Evolutionary conservation across 2,329 filamentous ascomycete species (phyloP).

Genomic region (Nemania sp.): DNA sequence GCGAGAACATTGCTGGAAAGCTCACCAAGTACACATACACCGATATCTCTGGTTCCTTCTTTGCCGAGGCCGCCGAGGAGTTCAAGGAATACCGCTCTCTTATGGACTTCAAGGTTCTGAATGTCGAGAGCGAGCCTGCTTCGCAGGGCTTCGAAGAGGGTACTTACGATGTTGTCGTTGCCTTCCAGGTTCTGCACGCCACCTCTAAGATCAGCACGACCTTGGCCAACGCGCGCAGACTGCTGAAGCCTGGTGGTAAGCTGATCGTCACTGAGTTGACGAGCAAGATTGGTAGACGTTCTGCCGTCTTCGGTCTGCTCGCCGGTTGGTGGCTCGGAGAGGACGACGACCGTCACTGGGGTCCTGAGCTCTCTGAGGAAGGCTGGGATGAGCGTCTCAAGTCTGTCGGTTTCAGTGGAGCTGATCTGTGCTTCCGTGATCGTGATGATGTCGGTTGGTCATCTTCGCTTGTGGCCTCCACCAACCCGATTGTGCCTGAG

Average conservation of each 20-base stretch:
- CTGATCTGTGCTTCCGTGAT: constrained; percentile 38
- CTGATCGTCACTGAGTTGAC: constrained; percentile 39
- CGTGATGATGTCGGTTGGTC: constrained; percentile 37
- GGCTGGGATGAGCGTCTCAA: constrained; percentile 38
- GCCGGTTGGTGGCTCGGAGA: constrained; percentile 42
- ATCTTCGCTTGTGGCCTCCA: constrained; percentile 36
- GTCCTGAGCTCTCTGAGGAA: constrained; percentile 35
- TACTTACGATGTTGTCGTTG: constrained; percentile 40
- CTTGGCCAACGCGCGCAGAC: constrained; percentile 34
- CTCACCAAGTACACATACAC: constrained; percentile 51
- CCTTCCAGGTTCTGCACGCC: constrained; percentile 42
- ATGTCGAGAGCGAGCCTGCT: constrained; percentile 36
- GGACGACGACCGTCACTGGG: constrained; percentile 37
- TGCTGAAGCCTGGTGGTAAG: constrained; percentile 41
- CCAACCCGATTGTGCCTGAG: constrained; percentile 30
- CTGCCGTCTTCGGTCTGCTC: constrained; percentile 40
- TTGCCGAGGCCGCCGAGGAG: constrained; percentile 39
- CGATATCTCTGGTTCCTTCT: constrained; percentile 48
- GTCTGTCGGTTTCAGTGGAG: constrained; percentile 34
- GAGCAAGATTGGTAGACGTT: constrained; percentile 37
- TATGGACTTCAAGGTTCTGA: constrained; percentile 41
- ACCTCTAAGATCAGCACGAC: constrained; percentile 37
- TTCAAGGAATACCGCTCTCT: constrained; percentile 37
- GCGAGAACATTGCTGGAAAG: constrained; percentile 32
- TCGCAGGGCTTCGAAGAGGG: constrained; percentile 38